Base-by-base conservation (phyloP, 2,329 filamentous ascomycete genomes). In the Thielaviopsis musarum region DNA sequence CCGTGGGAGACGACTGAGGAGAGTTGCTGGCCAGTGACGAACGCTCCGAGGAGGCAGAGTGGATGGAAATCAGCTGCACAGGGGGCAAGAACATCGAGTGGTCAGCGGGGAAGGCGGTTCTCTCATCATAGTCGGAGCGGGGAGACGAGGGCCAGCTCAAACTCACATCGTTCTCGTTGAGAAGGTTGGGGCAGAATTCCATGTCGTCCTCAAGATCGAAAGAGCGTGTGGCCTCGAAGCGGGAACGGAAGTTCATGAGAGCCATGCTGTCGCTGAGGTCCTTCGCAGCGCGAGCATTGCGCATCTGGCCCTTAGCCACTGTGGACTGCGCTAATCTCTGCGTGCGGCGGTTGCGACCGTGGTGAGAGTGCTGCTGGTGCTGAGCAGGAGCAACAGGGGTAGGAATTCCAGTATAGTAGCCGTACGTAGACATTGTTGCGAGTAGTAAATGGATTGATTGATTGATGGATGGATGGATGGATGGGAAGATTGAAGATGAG, bases 121-220 rank as follows among this genome's bases (percentile, higher is more conserved):
- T 61, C 52, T 61, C 64, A 58, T 34, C 9, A 34, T 34, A 34
- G 30, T 34, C 30, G 10, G 59, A 63, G 54, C 34, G 54, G 53
- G 60, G 59, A 17, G 55, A 52, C 28, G 45, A 52, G 53, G 57
- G 56, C 30, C 56, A 34, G 30, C 30, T 34, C 30, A 34, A 65
- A 81, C 80, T 80, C 83, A 95, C 90, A 82, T 95, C 90, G 73
- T 81, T 90, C 74, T 96, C 91, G 41, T 90, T 95, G 75, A 97
- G 77, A 66, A 97, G 80, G 70, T 85, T 84, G 64, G 91, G 91
- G 74, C 91, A 96, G 73, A 97, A 97, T 72, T 95, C 86, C 74
- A 95, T 80, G 70, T 97, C 91, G 70, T 97, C 91, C 68, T 96
- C 91, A 63, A 97, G 79, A 66, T 97, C 91, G 68, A 97, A 97